A percentile compares a stretch with the other conserved stretches of the same genome.
Conservation (phyloP, 129 eudicot genomes). For the Pittosporum tobira region DNA sequence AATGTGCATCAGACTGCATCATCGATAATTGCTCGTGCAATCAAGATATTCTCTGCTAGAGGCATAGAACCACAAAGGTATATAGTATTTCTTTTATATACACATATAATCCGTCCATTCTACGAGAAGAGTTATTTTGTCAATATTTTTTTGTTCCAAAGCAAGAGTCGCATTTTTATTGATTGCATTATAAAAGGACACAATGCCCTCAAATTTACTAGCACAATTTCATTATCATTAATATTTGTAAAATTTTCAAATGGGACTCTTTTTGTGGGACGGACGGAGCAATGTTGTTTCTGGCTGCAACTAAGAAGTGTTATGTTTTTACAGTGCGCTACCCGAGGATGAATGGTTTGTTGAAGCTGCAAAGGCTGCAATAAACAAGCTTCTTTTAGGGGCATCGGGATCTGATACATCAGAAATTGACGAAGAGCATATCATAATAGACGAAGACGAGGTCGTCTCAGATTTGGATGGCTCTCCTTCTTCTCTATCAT, state of each 20-base stretch:
- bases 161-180: too few species aligned
- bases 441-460: constrained; percentile 57
- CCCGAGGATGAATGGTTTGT: constrained; percentile 97
- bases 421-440: constrained; percentile 72
- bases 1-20: constrained; percentile 79
- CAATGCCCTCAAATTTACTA: too few species aligned
- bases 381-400: constrained; percentile 71
- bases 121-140: too few species aligned
- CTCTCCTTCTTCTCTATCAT: constrained; percentile 73
- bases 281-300: background rate
- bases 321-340: constrained; percentile 35
- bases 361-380: constrained; percentile 89
- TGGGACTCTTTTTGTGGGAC: too few species aligned
- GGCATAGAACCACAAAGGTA: constrained; percentile 94
- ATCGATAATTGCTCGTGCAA: constrained; percentile 79
- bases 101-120: too few species aligned
- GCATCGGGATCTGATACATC: constrained; percentile 71
- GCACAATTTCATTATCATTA: too few species aligned
- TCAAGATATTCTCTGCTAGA: constrained; percentile 74
- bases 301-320: constrained; percentile 1
- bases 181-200: too few species aligned
- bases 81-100: too few species aligned
- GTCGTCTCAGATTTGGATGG: constrained; percentile 65
- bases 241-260: too few species aligned
- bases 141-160: too few species aligned